phyloP scores from a whole-genome alignment of 208 protist genomes.

The Naegleria fowleri region DNA sequence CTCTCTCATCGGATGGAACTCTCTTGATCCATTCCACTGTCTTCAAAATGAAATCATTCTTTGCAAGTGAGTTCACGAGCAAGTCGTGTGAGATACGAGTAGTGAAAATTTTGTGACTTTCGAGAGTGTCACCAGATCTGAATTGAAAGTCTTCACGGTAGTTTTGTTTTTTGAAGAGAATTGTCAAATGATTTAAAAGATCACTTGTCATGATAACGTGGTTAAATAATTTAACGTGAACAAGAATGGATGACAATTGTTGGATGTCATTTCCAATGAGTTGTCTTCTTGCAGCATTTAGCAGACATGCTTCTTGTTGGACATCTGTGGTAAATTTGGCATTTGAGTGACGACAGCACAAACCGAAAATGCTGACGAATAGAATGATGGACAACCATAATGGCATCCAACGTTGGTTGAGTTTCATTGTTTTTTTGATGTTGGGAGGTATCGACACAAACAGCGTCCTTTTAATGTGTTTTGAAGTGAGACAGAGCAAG shows the following conservation, averaged over 20 bases:
- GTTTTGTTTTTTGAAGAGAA: neutral
- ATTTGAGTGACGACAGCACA: too few relatives aligned
- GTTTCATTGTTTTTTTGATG: too few relatives aligned
- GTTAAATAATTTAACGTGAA: neutral
- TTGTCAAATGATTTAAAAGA: neutral
- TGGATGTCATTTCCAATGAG: too few relatives aligned
- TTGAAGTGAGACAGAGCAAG: too few relatives aligned
- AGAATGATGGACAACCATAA: too few relatives aligned
- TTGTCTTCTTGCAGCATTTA: too few relatives aligned
- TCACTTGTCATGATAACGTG: neutral
- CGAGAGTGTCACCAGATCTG: neutral
- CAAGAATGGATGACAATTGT: neutral
- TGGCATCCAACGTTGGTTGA: too few relatives aligned
- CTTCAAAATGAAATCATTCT: neutral
- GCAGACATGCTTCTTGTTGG: too few relatives aligned
- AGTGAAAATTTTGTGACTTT: neutral
- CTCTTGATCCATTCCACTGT: neutral
- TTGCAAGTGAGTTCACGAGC: neutral
- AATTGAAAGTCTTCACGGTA: neutral
- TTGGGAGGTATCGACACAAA: too few relatives aligned
- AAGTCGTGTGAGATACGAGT: neutral
- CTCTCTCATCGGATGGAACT: neutral
- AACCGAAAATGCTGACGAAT: too few relatives aligned
- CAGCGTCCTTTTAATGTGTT: too few relatives aligned
- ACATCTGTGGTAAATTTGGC: too few relatives aligned